phyloP scores from a whole-genome alignment of 2,329 filamentous ascomycete genomes.

The Cercospora zeina region DNA sequence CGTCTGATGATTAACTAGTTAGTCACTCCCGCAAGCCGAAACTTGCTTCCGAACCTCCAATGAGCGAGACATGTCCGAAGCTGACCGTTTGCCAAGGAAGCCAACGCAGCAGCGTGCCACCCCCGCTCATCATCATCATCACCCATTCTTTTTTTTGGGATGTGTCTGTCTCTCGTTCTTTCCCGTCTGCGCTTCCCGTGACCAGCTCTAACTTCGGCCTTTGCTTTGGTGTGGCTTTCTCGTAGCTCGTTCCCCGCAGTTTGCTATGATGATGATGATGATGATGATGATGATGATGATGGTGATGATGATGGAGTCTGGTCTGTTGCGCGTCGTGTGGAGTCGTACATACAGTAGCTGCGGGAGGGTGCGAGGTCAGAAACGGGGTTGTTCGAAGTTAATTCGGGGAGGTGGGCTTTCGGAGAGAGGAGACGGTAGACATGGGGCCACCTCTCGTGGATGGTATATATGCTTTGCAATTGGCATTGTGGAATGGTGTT shows the following conservation, averaged over 20 bases:
- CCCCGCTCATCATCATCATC: too few species aligned
- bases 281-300: neutral
- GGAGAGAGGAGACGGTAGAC: neutral
- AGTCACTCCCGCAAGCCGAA: conserved; percentile 4
- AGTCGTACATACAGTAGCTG: neutral
- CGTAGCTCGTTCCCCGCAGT: conserved; percentile 1
- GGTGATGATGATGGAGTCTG: neutral
- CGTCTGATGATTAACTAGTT: too few species aligned
- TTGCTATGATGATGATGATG: neutral
- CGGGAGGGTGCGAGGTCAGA: neutral
- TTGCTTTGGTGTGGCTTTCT: neutral
- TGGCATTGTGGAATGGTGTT: neutral
- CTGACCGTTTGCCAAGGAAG: too few species aligned
- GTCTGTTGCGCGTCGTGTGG: neutral
- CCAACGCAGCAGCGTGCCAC: too few species aligned
- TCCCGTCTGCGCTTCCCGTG: too few species aligned
- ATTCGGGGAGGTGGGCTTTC: neutral
- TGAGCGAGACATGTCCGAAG: conserved; percentile 13
- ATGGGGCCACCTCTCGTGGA: neutral
- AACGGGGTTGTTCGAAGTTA: conserved; percentile 1
- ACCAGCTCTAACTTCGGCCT: neutral
- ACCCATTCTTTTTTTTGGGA: neutral
- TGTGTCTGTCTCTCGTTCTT: neutral
- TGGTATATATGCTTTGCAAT: neutral
- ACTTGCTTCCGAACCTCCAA: conserved; percentile 4